A percentile compares a stretch with the other conserved stretches of the same genome.
phyloP scores from a whole-genome alignment of 2,329 filamentous ascomycete species.

The Apiospora pterosperma region DNA sequence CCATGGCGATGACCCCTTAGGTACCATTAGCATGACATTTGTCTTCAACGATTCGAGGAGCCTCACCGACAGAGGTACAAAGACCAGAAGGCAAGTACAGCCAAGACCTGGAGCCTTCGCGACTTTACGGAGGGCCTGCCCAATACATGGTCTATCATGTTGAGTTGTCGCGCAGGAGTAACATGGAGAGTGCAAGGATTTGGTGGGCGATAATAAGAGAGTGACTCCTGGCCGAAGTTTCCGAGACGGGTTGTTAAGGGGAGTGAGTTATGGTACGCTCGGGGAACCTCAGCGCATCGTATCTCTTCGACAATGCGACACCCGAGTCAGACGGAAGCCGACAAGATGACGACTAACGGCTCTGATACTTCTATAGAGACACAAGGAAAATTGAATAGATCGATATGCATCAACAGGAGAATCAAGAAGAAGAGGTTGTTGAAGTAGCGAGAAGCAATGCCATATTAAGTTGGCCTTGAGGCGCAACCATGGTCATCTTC shows the following conservation, averaged over 20 bases:
- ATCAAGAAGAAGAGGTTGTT: background rate
- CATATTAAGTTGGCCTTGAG: background rate
- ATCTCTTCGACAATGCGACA: background rate
- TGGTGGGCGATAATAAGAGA: background rate
- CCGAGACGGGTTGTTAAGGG: background rate
- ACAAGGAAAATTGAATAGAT: background rate
- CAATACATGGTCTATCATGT: constrained; percentile 81
- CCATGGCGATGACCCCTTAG: constrained; percentile 80
- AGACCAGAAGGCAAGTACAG: constrained; percentile 89
- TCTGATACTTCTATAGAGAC: background rate
- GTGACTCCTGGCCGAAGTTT: background rate
- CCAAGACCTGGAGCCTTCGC: constrained; percentile 86
- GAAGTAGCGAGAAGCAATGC: background rate
- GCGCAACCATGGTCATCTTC: background rate
- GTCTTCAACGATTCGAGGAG: background rate
- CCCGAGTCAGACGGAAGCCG: background rate
- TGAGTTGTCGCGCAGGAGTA: background rate
- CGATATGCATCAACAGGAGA: background rate
- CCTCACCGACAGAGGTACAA: constrained; percentile 71
- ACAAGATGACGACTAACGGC: background rate
- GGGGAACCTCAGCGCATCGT: background rate
- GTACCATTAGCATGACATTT: constrained; percentile 13
- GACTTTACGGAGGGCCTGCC: constrained; percentile 89
- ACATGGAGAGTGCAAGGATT: background rate
- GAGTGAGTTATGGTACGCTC: background rate